phyloP scores from a whole-genome alignment of 192 early-diverging fungal genomes.

The Coemansia sp. region DNA sequence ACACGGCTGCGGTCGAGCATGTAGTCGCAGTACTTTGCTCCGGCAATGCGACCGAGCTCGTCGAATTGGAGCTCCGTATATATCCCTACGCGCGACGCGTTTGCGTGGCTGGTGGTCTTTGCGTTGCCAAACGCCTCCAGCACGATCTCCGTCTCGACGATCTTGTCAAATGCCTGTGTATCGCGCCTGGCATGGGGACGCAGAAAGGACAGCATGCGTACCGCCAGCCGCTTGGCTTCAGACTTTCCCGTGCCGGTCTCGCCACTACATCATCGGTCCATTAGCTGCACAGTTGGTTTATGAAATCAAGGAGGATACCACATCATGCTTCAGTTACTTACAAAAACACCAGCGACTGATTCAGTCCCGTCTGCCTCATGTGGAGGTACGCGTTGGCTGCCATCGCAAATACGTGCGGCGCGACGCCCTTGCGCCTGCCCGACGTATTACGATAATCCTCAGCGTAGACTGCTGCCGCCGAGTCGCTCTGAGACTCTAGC shows the following conservation, averaged over 20 bases:
- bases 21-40: slow-evolving; percentile 86
- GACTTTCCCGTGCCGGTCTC: slow-evolving; percentile 90
- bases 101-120: slow-evolving; percentile 71
- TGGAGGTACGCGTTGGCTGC: slow-evolving; percentile 87
- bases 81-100: slow-evolving; percentile 84
- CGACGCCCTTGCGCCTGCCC: slow-evolving; percentile 52
- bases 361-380: slow-evolving; percentile 83
- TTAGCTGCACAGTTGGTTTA: not conserved
- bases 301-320: not conserved
- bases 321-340: slow-evolving; percentile 50
- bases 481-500: slow-evolving; percentile 62
- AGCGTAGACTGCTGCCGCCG: slow-evolving; percentile 74
- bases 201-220: slow-evolving; percentile 71
- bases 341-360: slow-evolving; percentile 90
- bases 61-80: slow-evolving; percentile 93
- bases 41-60: slow-evolving; percentile 87
- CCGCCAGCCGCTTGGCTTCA: slow-evolving; percentile 67
- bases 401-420: slow-evolving; percentile 85
- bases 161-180: slow-evolving; percentile 69
- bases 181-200: slow-evolving; percentile 74
- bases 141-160: slow-evolving; percentile 72
- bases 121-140: slow-evolving; percentile 91
- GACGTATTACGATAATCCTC: slow-evolving; percentile 71
- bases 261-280: slow-evolving; percentile 63
- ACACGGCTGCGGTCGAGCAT: slow-evolving; percentile 87